phyloP scores from a whole-genome alignment of 1,284 basidiomycete species.

The Leccinum fallax region DNA sequence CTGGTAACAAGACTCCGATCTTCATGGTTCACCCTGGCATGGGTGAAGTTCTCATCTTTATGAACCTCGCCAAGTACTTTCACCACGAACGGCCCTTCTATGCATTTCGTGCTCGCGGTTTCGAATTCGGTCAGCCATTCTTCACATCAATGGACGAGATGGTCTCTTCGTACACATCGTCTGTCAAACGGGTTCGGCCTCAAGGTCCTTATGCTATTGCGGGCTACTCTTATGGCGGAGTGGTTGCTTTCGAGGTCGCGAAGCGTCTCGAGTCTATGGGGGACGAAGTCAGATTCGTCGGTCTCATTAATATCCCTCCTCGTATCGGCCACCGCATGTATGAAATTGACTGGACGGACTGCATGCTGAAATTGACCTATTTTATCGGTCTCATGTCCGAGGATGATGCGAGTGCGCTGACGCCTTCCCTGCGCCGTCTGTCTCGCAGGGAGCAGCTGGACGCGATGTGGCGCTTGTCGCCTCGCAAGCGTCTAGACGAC shows the following conservation, averaged over 20 bases:
- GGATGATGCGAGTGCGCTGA: conserved; percentile 17
- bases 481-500: conserved; percentile 25
- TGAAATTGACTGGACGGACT: conserved; percentile 41
- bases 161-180: conserved; percentile 39
- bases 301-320: conserved; percentile 44
- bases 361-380: conserved; percentile 38
- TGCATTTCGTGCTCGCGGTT: conserved; percentile 43
- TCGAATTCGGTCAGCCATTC: conserved; percentile 39
- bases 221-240: conserved; percentile 49
- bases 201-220: conserved; percentile 45
- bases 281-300: conserved; percentile 40
- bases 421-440: conserved; percentile 7
- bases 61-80: conserved; percentile 41
- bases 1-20: conserved; percentile 42
- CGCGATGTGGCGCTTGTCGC: conserved; percentile 23
- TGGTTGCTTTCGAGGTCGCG: conserved; percentile 46
- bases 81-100: conserved; percentile 44
- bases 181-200: conserved; percentile 40
- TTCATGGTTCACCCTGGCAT: conserved; percentile 47
- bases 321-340: conserved; percentile 44
- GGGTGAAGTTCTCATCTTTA: conserved; percentile 45
- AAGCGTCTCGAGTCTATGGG: conserved; percentile 40
- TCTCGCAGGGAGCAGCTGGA: conserved; percentile 24
- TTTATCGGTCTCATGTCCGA: conserved; percentile 27
- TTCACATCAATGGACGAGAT: conserved; percentile 43